Evolutionary conservation across 495 filamentous ascomycete genomes (phyloP), one percentile per base, ranked within the genome.

Genomic region (Lentithecium fluviatile): DNA sequence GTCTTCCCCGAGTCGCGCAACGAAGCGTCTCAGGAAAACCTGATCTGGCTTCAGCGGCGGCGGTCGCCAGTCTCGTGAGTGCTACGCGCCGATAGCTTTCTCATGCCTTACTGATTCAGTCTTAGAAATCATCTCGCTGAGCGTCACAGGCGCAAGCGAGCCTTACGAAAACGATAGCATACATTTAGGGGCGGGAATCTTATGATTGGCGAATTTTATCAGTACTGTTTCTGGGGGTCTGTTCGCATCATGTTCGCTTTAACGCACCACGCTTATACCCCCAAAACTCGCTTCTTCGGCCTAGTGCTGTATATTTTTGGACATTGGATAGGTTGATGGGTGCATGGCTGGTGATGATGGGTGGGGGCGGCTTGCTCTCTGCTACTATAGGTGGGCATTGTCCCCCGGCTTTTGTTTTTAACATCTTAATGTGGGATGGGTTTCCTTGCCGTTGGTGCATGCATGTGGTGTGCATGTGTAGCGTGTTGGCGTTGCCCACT

Each of bases 21-120:
- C 50, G 69, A 37, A 70, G 66, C 36, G 58, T 61, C 0, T 69
- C 66, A 23, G 69, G 69, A 32, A 68, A 69, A 59, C 69, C 69
- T 38, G 66, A 68, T 45, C 21, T 68, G 46, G 66, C 65, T 45
- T 68, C 66, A 20, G 69, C 69, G 38, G 69, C 69, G 50, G 69
- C 69, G 25, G 62, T 65, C 45, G 66, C 66, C 29, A 68, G 65
- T 50, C 65, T 70, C 40, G 69, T 69, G 56, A 62, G 69, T 56
- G 4, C 10, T 10, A 32, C 29, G 10, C 4, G 10, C 3, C 29
- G 3, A 50, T 3, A 20, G 2, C 13, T 20, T 57, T 24, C 5
- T 20, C 11, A 36, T 1, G 2, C 21, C 23, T 43, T 24, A 32
- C 29, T 37, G 51, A 59, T 67, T 45, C 60, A 26, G 12, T 34